Evolutionary conservation across 225 moss, liverwort and hornwort genomes (phyloP).

Genomic region (Physcomitrellopsis africana): DNA sequence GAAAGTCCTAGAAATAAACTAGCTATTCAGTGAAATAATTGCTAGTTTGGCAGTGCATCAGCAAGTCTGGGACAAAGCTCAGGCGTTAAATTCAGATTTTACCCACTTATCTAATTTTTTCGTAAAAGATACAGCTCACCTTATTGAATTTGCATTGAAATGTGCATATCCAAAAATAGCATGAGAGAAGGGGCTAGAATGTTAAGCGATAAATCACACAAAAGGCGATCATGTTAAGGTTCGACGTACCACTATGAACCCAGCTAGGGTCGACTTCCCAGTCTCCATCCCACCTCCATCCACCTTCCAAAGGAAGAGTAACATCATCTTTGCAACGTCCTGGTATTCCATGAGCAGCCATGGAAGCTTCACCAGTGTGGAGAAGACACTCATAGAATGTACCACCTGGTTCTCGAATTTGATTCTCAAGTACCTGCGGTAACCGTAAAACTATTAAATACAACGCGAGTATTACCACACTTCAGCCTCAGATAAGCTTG

Average conservation of each 20-base stretch:
- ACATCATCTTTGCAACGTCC: conserved; percentile 72
- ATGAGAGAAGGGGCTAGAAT: conserved; percentile 13
- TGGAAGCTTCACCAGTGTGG: conserved; percentile 48
- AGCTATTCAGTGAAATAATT: too few relatives aligned
- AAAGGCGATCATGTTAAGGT: not conserved
- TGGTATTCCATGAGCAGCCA: conserved; percentile 50
- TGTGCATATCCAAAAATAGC: not conserved
- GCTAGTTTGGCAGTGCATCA: too few relatives aligned
- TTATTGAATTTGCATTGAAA: not conserved
- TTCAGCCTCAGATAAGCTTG: not conserved
- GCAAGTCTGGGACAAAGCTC: not conserved
- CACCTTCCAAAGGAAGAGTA: conserved; percentile 59
- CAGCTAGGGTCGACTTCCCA: conserved; percentile 61
- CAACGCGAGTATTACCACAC: not conserved
- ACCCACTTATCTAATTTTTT: not conserved
- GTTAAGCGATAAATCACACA: conserved; percentile 10
- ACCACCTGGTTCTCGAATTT: conserved; percentile 72
- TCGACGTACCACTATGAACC: conserved; percentile 48
- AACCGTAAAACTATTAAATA: not conserved
- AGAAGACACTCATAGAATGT: conserved; percentile 51
- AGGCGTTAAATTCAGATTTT: not conserved
- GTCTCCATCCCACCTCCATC: conserved; percentile 75
- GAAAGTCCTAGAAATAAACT: too few relatives aligned
- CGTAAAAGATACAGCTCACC: not conserved
- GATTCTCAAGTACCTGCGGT: conserved; percentile 61